phyloP scores from a whole-genome alignment of 176 grass and related monocot species.

The Sorghum bicolor region Sorghum_bicolor_NCBIv3 NC_012871.2:4996001-4996500 shows the following conservation, averaged over 20 bases:
- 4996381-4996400: not conserved
- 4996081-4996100: not conserved
- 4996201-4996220: slow-evolving; percentile 54
- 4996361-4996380: not conserved
- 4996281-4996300: not conserved
- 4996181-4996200: slow-evolving; percentile 55
- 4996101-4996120: not conserved
- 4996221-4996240: slow-evolving; percentile 65
- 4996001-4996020: slow-evolving; percentile 53
- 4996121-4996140: not conserved
- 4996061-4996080: slow-evolving; percentile 63
- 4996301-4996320: slow-evolving; percentile 20
- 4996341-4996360: not conserved
- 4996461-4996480: slow-evolving; percentile 82
- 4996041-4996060: slow-evolving; percentile 69
- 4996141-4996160: slow-evolving; percentile 8
- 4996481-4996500: slow-evolving; percentile 75
- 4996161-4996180: slow-evolving; percentile 43
- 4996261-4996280: slow-evolving; percentile 47
- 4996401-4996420: not conserved
- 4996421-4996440: not conserved
- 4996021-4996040: slow-evolving; percentile 63
- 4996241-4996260: slow-evolving; percentile 72
- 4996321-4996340: not conserved
- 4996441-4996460: slow-evolving; percentile 49